Conservation (phyloP, 2,329 filamentous ascomycete genomes). For the Alternaria sp. region DNA sequence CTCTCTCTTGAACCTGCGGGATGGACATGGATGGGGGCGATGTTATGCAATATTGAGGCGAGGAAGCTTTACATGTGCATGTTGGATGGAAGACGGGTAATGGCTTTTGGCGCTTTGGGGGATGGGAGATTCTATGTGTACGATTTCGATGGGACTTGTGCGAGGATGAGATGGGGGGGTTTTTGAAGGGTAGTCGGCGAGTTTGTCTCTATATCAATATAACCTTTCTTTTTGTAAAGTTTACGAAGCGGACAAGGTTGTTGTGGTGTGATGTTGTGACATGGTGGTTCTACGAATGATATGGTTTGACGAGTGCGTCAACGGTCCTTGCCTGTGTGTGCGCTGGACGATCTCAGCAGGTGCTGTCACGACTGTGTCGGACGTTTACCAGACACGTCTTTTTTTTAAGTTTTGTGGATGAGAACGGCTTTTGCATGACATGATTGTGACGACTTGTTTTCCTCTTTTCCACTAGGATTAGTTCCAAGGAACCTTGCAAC, state of each 20-base stretch:
- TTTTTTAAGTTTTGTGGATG: too few relatives aligned
- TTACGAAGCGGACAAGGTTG: background rate
- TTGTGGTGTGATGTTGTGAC: background rate
- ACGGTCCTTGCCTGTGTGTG: too few relatives aligned
- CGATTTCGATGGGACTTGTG: conserved; percentile 13
- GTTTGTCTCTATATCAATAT: conserved; percentile 5
- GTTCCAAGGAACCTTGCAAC: background rate
- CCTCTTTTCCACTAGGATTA: background rate
- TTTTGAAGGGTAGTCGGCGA: conserved; percentile 10
- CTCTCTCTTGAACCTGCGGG: too few relatives aligned
- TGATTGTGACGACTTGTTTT: background rate
- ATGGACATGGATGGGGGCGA: too few relatives aligned
- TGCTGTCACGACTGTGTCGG: rapidly evolving
- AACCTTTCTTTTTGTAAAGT: conserved; percentile 8
- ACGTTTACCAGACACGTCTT: too few relatives aligned
- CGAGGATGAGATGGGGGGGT: conserved; percentile 5
- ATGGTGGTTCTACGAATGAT: background rate
- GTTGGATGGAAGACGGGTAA: conserved; percentile 18
- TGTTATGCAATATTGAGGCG: too few relatives aligned
- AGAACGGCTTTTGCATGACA: background rate
- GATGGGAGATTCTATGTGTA: conserved; percentile 12
- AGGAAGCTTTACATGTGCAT: background rate
- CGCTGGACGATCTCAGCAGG: too few relatives aligned
- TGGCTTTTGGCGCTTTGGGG: conserved; percentile 9
- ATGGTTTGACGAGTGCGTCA: background rate